Conservation (phyloP, 805 yeast species). For the Wickerhamomyces strasburgensis region DNA sequence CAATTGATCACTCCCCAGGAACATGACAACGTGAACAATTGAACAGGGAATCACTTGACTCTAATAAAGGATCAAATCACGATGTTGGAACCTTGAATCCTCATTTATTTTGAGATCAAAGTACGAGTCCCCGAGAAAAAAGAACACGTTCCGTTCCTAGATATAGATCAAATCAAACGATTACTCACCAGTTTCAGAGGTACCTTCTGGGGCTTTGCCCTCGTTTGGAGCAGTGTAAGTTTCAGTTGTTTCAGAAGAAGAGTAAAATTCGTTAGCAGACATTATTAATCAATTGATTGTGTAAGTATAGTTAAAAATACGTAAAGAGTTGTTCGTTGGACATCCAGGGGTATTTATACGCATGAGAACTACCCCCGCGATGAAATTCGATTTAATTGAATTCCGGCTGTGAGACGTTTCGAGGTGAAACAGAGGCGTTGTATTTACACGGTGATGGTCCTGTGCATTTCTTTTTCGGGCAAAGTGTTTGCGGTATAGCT, state of each 20-base stretch:
- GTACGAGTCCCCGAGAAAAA: too few relatives aligned
- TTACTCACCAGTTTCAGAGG: slow-evolving; percentile 19
- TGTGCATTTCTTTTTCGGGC: not conserved
- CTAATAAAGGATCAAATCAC: too few relatives aligned
- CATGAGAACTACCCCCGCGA: slow-evolving; percentile 5
- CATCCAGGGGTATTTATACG: slow-evolving; percentile 3
- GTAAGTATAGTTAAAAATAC: not conserved
- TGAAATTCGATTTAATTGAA: not conserved
- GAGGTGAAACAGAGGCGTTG: slow-evolving; percentile 5
- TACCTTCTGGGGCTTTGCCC: slow-evolving; percentile 6
- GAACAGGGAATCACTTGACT: too few relatives aligned
- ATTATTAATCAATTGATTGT: slow-evolving; percentile 25
- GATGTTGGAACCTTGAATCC: too few relatives aligned
- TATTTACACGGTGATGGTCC: not conserved
- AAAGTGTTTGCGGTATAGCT: too few relatives aligned
- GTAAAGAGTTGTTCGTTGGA: not conserved
- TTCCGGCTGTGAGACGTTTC: too few relatives aligned
- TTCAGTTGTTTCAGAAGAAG: slow-evolving; percentile 12
- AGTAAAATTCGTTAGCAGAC: slow-evolving; percentile 56
- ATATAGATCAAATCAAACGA: too few relatives aligned
- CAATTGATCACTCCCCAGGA: too few relatives aligned
- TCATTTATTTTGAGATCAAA: too few relatives aligned
- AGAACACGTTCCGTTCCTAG: too few relatives aligned
- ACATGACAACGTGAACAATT: too few relatives aligned
- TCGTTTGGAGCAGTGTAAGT: slow-evolving; percentile 16